Evolutionary conservation across 768 basidiomycete genomes (phyloP), one percentile per base, ranked within the genome.

Genomic region (Suillus ampliporus): DNA sequence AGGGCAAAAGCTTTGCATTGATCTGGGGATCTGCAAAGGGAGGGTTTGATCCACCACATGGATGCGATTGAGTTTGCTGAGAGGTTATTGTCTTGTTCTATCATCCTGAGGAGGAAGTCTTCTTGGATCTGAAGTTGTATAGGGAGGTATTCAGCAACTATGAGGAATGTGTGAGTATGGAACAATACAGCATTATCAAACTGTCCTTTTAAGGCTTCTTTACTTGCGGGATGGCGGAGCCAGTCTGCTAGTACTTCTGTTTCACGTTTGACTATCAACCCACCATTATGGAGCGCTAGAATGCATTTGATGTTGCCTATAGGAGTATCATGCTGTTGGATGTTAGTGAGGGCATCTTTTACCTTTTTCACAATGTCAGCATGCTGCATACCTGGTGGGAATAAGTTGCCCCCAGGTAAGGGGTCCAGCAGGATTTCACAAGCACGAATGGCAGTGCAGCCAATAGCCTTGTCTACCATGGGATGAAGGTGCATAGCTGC

Each of bases 1-100:
- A 76, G 64, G 0, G 70, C 54, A 50, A 74, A 70, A 0, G 73
- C 74, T 0, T 60, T 58, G 3, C 52, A 48, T 53, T 77, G 78
- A 0, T 40, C 48, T 14, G 37, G 26, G 0, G 15, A 7, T 2
- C 73, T 63, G 1, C 58, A 26, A 11, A 65, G 61, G 0, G 62
- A n/a, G 0, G 71, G 65, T 44, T 77, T 77, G 31, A 78, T 72
- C 68, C 65, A 79, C 10, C 62, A 53, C 0, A 67, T 68, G 5
- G 26, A n/a, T 0, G 26, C 34, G 1, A 77, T 67, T 11, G 53
- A 34, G 0, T 61, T 58, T 0, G 23, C 1, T 6, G 14, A 26
- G 1, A 73, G 44, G 31, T 43, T 58, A 26, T 65, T 73, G 21
- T 63, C 63, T 2, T 52, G 23, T 40, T 76, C 72, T 0, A 74